These are phyloP conservation scores for Vararia minispora DNA, from an alignment of 768 basidiomycete genomes.

Conservation along the genomic window DNA sequence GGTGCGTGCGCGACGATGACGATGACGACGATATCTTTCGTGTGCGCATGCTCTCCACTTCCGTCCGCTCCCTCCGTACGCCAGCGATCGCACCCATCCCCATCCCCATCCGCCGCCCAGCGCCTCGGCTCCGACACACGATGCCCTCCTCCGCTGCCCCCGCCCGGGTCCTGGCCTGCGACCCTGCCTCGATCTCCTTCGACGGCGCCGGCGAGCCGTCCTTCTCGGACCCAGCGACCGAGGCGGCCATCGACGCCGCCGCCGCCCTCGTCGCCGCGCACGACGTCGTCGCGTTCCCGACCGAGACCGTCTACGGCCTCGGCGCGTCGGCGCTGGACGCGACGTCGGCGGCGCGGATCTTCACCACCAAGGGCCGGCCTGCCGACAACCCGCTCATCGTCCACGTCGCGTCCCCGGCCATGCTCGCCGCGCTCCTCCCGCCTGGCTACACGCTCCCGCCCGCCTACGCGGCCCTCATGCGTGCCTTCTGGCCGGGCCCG, in stretches of 20 bases:
- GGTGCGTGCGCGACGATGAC: no score
- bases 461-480: slow-evolving; percentile 65
- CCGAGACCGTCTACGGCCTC: slow-evolving; percentile 98
- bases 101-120: no score
- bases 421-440: slow-evolving; percentile 74
- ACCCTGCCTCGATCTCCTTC: slow-evolving; percentile 53
- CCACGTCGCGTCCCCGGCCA: slow-evolving; percentile 76
- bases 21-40: no score
- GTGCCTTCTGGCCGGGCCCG: slow-evolving; percentile 90
- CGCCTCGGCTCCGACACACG: no score
- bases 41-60: no score
- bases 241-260: slow-evolving; percentile 42
- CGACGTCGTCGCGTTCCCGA: slow-evolving; percentile 79
- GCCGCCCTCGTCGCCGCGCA: slow-evolving; percentile 39
- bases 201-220: slow-evolving; percentile 31
- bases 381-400: slow-evolving; percentile 96
- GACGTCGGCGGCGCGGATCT: slow-evolving; percentile 62
- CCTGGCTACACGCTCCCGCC: slow-evolving; percentile 44
- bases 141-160: no score
- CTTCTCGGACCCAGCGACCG: slow-evolving; percentile 40
- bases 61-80: no score
- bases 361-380: slow-evolving; percentile 83
- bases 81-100: no score
- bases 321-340: slow-evolving; percentile 70
- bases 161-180: slow-evolving; percentile 45